Percentiles rank a stretch among this genome's conserved stretches.
These are phyloP conservation scores for Plasmodium reichenowi DNA, from an alignment of 169 alveolate species.

Conservation along the genomic window DNA sequence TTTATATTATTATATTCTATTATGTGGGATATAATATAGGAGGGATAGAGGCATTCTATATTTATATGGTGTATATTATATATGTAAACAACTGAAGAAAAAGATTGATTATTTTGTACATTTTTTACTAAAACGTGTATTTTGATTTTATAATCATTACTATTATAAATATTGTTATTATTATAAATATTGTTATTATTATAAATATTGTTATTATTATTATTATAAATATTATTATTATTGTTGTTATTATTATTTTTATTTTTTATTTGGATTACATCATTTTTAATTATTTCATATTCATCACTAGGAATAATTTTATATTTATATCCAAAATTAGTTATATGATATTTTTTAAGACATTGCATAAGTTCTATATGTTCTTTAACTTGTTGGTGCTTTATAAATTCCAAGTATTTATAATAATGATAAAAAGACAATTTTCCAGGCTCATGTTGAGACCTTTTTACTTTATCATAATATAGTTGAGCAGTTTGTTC, in stretches of 20 bases:
- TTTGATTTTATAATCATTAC: too few species aligned
- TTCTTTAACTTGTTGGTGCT: background rate
- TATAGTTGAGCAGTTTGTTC: too few species aligned
- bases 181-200: too few species aligned
- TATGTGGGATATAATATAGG: background rate
- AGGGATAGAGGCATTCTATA: conserved; percentile 15
- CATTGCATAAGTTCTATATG: conserved; percentile 13
- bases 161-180: too few species aligned
- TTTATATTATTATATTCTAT: too few species aligned
- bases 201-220: too few species aligned
- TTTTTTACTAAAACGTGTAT: conserved; percentile 14
- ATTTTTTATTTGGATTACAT: conserved; percentile 16
- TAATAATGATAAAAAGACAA: too few species aligned
- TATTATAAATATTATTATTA: too few species aligned
- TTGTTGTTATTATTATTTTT: background rate
- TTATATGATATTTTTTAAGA: conserved; percentile 6
- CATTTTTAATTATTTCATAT: conserved; percentile 42
- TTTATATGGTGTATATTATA: conserved; percentile 8
- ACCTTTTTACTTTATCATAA: too few species aligned
- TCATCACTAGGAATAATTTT: conserved; percentile 21
- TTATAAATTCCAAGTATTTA: too few species aligned
- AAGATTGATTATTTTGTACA: conserved; percentile 16
- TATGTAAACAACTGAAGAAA: conserved; percentile 21
- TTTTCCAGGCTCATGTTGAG: too few species aligned
- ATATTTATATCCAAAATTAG: conserved; percentile 19